Evolutionary conservation across 2,329 filamentous ascomycete genomes (phyloP).

Genomic region (Aureobasidium subglaciale): DNA sequence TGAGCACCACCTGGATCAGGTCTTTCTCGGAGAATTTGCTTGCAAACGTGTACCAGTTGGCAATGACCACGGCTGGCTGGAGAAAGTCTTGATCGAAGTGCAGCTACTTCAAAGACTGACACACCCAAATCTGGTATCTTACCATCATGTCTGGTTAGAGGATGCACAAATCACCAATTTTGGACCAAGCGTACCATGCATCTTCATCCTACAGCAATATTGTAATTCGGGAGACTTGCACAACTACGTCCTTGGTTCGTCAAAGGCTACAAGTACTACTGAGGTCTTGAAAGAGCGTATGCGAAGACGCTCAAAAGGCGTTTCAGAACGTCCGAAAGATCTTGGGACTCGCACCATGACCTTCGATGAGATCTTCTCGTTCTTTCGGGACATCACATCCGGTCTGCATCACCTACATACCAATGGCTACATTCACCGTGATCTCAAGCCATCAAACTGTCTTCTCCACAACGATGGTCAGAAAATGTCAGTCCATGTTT

Average conservation of each 20-base stretch:
- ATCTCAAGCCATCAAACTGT: conserved; percentile 94
- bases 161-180: conserved; percentile 76
- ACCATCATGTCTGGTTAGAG: conserved; percentile 95
- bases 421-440: conserved; percentile 90
- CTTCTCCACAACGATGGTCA: conserved; percentile 70
- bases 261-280: conserved; percentile 42
- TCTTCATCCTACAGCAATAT: conserved; percentile 95
- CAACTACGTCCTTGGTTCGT: conserved; percentile 70
- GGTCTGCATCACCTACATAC: conserved; percentile 83
- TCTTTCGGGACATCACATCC: conserved; percentile 92
- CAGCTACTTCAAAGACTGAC: conserved; percentile 85
- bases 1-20: conserved; percentile 82
- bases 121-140: conserved; percentile 91
- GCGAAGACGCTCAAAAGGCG: conserved; percentile 72
- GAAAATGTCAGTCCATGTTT: conserved; percentile 75
- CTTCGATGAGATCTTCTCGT: conserved; percentile 92
- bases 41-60: conserved; percentile 94
- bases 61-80: conserved; percentile 88
- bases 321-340: conserved; percentile 56
- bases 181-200: conserved; percentile 84
- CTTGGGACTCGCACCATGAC: conserved; percentile 50
- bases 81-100: conserved; percentile 90
- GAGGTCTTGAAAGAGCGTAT: conserved; percentile 77
- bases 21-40: conserved; percentile 81
- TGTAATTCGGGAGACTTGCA: conserved; percentile 92